These are phyloP conservation scores for Vachellia pachyceras DNA, from an alignment of 306 rosid genomes.

Conservation along the genomic window DNA sequence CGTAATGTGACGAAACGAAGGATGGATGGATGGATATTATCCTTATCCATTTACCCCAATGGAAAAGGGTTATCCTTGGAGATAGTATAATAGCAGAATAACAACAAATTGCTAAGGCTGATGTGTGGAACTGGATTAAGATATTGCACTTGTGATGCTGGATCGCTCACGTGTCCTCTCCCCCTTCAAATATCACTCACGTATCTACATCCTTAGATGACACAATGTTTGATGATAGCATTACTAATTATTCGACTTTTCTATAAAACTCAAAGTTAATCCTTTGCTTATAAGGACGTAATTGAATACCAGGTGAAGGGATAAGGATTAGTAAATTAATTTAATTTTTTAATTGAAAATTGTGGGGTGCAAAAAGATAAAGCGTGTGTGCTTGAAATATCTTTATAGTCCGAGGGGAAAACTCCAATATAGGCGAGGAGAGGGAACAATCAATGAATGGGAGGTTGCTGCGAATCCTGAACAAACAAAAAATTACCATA, in stretches of 20 bases:
- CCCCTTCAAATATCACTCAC: not conserved
- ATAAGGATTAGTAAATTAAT: too few species aligned
- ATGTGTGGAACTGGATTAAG: not conserved
- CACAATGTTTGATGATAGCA: not conserved
- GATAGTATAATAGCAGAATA: not conserved
- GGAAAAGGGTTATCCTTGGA: not conserved
- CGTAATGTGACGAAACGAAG: not conserved
- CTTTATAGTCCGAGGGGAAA: not conserved
- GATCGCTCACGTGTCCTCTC: not conserved
- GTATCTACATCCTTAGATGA: not conserved
- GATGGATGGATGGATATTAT: not conserved
- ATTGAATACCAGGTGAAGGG: too few species aligned
- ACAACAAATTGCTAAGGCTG: not conserved
- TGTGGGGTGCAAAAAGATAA: not conserved
- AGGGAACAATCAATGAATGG: too few species aligned
- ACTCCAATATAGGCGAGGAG: too few species aligned
- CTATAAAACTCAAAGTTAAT: too few species aligned
- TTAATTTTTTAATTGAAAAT: not conserved
- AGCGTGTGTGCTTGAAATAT: not conserved
- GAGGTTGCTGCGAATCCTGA: too few species aligned
- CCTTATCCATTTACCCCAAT: not conserved
- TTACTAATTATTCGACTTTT: not conserved
- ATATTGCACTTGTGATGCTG: slow-evolving; percentile 5
- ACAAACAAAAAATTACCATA: not conserved
- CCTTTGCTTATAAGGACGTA: too few species aligned